Evolutionary conservation across 768 basidiomycete species (phyloP), one percentile per base, ranked within the genome.

Genomic region (Russula brevipes): DNA sequence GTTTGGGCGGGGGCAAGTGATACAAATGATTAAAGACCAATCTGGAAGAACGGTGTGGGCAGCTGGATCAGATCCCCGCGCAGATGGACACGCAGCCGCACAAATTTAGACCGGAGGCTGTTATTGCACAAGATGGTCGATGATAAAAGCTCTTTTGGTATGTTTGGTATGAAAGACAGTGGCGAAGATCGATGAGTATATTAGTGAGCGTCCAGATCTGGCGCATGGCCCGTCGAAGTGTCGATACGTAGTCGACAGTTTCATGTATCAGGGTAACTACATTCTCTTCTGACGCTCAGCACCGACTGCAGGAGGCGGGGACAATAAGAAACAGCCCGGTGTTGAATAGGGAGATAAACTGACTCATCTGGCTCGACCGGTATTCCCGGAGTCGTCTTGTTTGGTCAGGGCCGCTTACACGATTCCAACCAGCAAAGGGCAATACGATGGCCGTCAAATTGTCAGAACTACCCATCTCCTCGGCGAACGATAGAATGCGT

Each of bases 371-470:
- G 2, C 73, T 66, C 64, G 81, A 78, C 70, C 94, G 77, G 72
- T 93, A 97, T 70, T 94, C 87, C 57, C 96, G 79, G 60, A 97
- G 76, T 41, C 87, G 88, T 66, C 85, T 85, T 1, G 94, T 97
- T 64, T 79, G 80, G 71, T 98, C 96, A 30, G 84, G 82, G 0
- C 93, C 96, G 30, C 77, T 79, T 1, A 90, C 79, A 65, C 85
- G 82, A 3, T 89, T 91, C 96, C 97, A 99, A 17, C 96, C 95
- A 8, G 88, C 84, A 8, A 98, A 81, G 6, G 97, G 97, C 9
- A 98, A 83, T 14, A 98, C 91, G 46, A 99, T 82, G 10, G 83
- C 90, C 1, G 94, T 97, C 45, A 88, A 85, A 72, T 99, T 99
- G 72, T 99, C 97, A 65, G 91, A 88, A 38, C 89, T 88, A 39